Percentiles rank a stretch among this genome's conserved stretches.
phyloP scores from a whole-genome alignment of 192 early-diverging fungal genomes.

The Podila epigama region DNA sequence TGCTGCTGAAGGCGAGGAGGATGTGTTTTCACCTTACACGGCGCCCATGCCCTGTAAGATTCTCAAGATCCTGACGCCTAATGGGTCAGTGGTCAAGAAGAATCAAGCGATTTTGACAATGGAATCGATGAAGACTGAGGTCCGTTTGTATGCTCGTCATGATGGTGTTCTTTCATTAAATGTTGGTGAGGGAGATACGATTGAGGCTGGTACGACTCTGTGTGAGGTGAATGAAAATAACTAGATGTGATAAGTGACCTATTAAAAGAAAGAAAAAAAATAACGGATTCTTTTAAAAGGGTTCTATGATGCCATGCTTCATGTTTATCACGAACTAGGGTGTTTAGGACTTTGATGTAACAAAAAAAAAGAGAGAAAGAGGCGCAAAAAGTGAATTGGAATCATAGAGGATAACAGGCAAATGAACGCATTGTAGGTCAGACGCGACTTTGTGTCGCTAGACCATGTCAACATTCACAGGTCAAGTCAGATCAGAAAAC shows the following conservation, averaged over 20 bases:
- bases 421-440: no score
- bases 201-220: slow-evolving; percentile 63
- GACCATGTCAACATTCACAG: no score
- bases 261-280: neutral
- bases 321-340: no score
- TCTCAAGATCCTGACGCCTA: slow-evolving; percentile 60
- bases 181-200: slow-evolving; percentile 65
- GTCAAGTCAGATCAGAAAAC: no score
- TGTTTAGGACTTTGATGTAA: no score
- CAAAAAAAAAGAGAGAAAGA: no score
- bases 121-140: slow-evolving; percentile 74
- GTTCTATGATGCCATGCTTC: no score
- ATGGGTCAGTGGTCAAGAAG: slow-evolving; percentile 60
- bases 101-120: slow-evolving; percentile 66
- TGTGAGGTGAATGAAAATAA: slow-evolving; percentile 53
- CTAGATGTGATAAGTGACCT: no score
- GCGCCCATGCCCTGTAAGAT: slow-evolving; percentile 71
- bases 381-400: no score
- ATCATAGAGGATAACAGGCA: no score
- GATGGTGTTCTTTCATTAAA: slow-evolving; percentile 61
- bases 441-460: no score
- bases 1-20: slow-evolving; percentile 43
- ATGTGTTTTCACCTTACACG: slow-evolving; percentile 62
- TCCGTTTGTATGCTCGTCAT: slow-evolving; percentile 60
- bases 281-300: neutral